Evolutionary conservation across 441 rosid genomes (phyloP).

Genomic region (Theobroma grandiflorum): DNA sequence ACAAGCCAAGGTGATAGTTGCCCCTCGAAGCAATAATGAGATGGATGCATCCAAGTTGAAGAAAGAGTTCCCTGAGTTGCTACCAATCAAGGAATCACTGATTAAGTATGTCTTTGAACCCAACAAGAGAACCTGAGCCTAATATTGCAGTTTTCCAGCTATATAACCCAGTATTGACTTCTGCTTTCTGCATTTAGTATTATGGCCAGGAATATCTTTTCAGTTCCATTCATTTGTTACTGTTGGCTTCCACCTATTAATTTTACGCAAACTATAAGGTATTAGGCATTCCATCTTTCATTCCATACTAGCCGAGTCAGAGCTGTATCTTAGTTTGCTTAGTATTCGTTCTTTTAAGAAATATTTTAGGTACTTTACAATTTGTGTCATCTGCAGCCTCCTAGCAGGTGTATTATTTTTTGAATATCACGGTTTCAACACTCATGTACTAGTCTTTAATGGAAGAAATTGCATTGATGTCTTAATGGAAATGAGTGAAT

Average conservation of each 20-base stretch:
- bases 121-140: slow-evolving; percentile 63
- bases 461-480: background rate
- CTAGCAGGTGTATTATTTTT: slow-evolving; percentile 12
- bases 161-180: slow-evolving; percentile 20
- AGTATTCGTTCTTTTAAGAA: slow-evolving; percentile 18
- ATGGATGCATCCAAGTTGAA: slow-evolving; percentile 87
- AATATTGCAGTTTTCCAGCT: background rate
- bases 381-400: slow-evolving; percentile 20
- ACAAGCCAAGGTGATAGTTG: slow-evolving; percentile 93
- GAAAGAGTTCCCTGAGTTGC: slow-evolving; percentile 84
- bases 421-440: slow-evolving; percentile 4
- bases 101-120: slow-evolving; percentile 81
- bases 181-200: slow-evolving; percentile 23
- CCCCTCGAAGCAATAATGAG: slow-evolving; percentile 91
- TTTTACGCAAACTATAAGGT: slow-evolving; percentile 10
- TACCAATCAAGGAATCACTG: slow-evolving; percentile 81
- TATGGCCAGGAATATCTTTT: slow-evolving; percentile 15
- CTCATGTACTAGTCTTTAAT: slow-evolving; percentile 7
- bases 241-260: background rate
- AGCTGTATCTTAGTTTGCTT: slow-evolving; percentile 2
- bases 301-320: background rate
- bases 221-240: slow-evolving; percentile 18
- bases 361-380: background rate
- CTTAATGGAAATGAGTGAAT: background rate
- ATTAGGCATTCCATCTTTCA: background rate